A percentile compares a stretch with the other conserved stretches of the same genome.
phyloP scores from a whole-genome alignment of 2,329 filamentous ascomycete species.

The Coniochaeta sp. region DNA sequence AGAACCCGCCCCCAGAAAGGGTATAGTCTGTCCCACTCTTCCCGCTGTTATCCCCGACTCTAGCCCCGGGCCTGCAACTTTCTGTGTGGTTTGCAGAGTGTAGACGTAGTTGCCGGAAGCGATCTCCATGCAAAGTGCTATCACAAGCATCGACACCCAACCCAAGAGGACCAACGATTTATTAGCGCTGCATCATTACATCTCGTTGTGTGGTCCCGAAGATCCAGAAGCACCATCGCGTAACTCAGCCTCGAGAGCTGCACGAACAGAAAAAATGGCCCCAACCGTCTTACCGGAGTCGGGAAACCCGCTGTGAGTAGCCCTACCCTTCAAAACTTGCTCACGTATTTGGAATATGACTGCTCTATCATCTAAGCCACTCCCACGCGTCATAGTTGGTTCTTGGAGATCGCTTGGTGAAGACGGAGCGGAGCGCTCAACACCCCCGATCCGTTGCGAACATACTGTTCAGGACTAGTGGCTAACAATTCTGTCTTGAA shows the following conservation, averaged over 20 bases:
- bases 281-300: constrained; percentile 17
- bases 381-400: not conserved
- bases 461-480: constrained; percentile 4
- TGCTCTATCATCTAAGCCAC: not conserved
- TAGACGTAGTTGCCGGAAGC: not conserved
- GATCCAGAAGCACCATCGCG: not conserved
- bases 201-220: not conserved
- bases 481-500: constrained; percentile 19
- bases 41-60: not conserved
- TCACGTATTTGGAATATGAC: constrained; percentile 1
- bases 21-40: not conserved
- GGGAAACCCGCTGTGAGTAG: constrained; percentile 18
- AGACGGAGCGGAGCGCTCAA: not conserved
- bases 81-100: too few relatives aligned
- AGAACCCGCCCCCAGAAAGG: not conserved
- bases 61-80: not conserved
- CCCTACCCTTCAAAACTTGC: not conserved
- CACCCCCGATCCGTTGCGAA: not conserved
- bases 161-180: not conserved
- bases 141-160: not conserved
- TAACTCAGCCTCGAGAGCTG: not conserved
- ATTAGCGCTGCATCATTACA: not conserved
- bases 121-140: not conserved
- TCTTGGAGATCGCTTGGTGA: not conserved
- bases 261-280: constrained; percentile 10